Conservation (phyloP, 805 yeast species). For the Wickerhamiella brachini region DNA sequence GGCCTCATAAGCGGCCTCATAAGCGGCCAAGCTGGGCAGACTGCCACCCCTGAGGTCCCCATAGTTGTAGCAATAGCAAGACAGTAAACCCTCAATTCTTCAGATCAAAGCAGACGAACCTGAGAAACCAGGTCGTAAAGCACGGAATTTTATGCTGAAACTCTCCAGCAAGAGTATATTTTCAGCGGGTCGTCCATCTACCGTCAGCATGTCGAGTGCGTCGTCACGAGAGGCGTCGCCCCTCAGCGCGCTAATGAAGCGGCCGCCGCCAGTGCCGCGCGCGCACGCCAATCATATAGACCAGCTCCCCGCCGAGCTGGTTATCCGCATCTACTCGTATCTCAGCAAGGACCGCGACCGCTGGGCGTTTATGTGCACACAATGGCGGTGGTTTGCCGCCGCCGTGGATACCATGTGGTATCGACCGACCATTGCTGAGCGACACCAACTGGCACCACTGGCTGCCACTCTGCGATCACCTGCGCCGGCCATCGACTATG, state of each 20-base stretch:
- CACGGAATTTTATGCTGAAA: no score
- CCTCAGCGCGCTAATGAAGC: background rate
- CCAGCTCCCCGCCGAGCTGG: slow-evolving; percentile 33
- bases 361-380: slow-evolving; percentile 41
- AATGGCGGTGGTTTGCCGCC: slow-evolving; percentile 66
- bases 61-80: no score
- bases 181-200: background rate
- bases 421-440: slow-evolving; percentile 51
- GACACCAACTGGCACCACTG: slow-evolving; percentile 34
- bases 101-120: no score
- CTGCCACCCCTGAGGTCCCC: no score
- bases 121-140: no score
- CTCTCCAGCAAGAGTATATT: no score
- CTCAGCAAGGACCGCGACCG: slow-evolving; percentile 15
- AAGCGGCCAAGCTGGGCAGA: no score
- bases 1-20: no score
- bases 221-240: background rate
- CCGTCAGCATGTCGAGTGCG: background rate
- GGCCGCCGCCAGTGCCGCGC: background rate
- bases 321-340: slow-evolving; percentile 14
- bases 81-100: no score
- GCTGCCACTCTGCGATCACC: slow-evolving; percentile 35
- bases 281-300: slow-evolving; percentile 6
- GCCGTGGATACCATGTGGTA: slow-evolving; percentile 77
- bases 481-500: slow-evolving; percentile 48